phyloP scores from a whole-genome alignment of 768 basidiomycete species.

The Tricholoma flavovirens region DNA sequence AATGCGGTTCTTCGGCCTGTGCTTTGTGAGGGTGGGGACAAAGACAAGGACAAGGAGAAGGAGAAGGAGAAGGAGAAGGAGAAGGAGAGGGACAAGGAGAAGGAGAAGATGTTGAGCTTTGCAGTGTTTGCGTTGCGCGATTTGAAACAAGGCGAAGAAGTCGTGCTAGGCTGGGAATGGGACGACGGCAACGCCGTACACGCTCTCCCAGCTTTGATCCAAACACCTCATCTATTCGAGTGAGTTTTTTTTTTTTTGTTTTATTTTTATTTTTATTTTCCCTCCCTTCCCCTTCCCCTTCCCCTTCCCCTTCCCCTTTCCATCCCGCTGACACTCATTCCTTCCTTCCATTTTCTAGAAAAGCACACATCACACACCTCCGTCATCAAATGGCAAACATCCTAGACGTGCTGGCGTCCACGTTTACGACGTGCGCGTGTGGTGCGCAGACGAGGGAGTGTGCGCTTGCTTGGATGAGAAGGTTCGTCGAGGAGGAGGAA shows the following conservation, averaged over 20 bases:
- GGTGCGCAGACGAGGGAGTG: conserved; percentile 45
- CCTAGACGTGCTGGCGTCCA: conserved; percentile 61
- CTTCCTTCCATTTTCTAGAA: conserved; percentile 34
- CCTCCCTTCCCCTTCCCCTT: conserved; percentile 5
- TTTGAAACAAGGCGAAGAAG: conserved; percentile 74
- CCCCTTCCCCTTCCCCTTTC: background rate
- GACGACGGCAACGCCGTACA: conserved; percentile 86
- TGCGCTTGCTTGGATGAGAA: conserved; percentile 56
- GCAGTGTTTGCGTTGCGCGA: conserved; percentile 77
- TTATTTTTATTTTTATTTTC: no score
- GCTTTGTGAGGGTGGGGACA: conserved; percentile 25
- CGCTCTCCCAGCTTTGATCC: no score
- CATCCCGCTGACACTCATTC: background rate
- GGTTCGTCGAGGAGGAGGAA: conserved; percentile 40
- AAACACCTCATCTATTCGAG: no score
- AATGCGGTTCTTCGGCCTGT: conserved; percentile 60
- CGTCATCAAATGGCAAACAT: conserved; percentile 65
- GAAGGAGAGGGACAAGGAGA: no score
- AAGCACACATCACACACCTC: conserved; percentile 44
- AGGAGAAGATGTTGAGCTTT: conserved; percentile 34
- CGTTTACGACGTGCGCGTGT: conserved; percentile 73
- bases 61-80: background rate
- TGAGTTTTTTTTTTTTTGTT: no score
- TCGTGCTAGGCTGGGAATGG: conserved; percentile 95
- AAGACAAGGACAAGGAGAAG: conserved; percentile 5